These are phyloP conservation scores for Picochlorum sp. DNA, from an alignment of 139 green algal genomes.

Conservation along the genomic window DNA sequence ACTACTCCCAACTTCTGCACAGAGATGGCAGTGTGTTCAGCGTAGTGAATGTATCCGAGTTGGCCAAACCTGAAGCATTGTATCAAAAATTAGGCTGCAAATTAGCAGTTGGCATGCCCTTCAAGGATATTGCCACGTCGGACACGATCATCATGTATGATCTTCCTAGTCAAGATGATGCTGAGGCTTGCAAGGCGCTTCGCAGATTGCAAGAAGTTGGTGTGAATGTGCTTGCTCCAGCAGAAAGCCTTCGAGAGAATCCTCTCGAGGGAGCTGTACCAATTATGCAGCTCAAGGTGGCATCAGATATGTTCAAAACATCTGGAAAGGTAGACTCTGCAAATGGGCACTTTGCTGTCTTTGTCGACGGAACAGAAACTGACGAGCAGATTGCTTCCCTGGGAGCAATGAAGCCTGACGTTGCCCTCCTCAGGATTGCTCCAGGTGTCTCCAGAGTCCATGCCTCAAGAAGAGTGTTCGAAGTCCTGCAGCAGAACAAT, in stretches of 20 bases:
- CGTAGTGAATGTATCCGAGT: constrained; percentile 33
- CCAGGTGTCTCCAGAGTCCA: constrained; percentile 68
- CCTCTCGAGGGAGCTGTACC: constrained; percentile 76
- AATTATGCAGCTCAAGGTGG: constrained; percentile 56
- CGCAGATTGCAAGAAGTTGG: constrained; percentile 79
- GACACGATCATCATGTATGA: constrained; percentile 85
- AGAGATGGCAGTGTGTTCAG: constrained; percentile 71
- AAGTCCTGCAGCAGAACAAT: constrained; percentile 49
- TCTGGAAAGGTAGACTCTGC: constrained; percentile 56
- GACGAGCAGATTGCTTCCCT: constrained; percentile 55
- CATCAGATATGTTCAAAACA: constrained; percentile 21
- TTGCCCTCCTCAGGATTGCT: constrained; percentile 62
- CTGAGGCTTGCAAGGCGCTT: constrained; percentile 53
- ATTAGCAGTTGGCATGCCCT: constrained; percentile 95
- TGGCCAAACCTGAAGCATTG: constrained; percentile 30
- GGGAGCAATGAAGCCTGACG: constrained; percentile 36
- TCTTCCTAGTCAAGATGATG: constrained; percentile 42
- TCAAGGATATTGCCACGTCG: constrained; percentile 94
- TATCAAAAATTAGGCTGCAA: constrained; percentile 90
- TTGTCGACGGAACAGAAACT: constrained; percentile 77
- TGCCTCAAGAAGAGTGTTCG: constrained; percentile 79
- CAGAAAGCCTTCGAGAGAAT: constrained; percentile 50
- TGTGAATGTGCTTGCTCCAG: constrained; percentile 72
- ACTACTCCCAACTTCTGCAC: constrained; percentile 86
- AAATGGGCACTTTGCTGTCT: constrained; percentile 61